Evolutionary conservation across 2,329 filamentous ascomycete species (phyloP), one percentile per base, ranked within the genome.

Genomic region (Neopestalotiopsis clavispora): DNA sequence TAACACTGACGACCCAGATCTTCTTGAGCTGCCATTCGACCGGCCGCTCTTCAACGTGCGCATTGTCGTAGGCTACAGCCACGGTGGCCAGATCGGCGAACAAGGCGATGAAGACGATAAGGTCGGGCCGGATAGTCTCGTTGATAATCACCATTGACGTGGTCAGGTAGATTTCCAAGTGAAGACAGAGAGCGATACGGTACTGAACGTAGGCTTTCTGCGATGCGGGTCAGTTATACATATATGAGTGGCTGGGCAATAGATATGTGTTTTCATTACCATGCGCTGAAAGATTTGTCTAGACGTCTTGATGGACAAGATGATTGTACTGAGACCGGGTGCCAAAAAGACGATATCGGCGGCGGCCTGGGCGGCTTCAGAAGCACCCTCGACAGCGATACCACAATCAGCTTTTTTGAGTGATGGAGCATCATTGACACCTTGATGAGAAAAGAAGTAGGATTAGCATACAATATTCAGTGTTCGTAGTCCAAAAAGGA

Each of bases 11-110:
- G 73, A 94, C 86, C 92, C 91, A 94, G 78, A 94, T 94, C 86
- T 94, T 94, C 72, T 91, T 91, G 72, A 94, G 80, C 82, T 94
- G 92, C 92, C 92, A 94, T 80, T 94, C 91, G 75, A 94, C 92
- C 14, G 92, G 92, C 52, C 91, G 89, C 70, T 86, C 86, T 78
- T 94, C 92, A 75, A 90, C 93, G 83, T 93, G 90, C 61, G 92
- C 92, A 79, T 94, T 93, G 78, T 94, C 92, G 83, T 94, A 94
- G 63, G 92, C 92, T 69, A 94, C 89, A 70, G 92, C 92, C 73
- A 94, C 92, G 71, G 92, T 94, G 70, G 92, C 92, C 81, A 94
- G 83, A 87, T 94, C 92, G 74, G 92, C 92, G 82, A 94, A 94
- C 34, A 94, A 85, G 70, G 92, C 92, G 73, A 94, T 89, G 86